Percentiles rank a stretch among this genome's conserved stretches.
Conservation (phyloP, 2,329 filamentous ascomycete genomes). For the Ophiostoma sp. region DNA sequence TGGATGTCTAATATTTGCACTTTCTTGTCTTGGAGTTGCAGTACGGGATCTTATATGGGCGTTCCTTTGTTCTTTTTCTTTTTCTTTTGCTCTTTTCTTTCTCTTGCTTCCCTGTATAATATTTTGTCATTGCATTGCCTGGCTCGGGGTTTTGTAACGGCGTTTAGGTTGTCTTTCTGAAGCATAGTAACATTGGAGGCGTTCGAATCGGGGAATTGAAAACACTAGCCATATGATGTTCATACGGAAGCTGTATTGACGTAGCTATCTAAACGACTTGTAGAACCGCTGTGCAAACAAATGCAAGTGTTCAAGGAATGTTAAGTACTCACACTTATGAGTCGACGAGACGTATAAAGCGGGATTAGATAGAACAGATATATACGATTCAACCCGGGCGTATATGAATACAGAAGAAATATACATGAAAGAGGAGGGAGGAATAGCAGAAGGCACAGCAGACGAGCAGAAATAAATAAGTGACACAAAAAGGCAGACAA, state of each 20-base stretch:
- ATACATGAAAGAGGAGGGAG: background rate
- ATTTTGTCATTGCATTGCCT: background rate
- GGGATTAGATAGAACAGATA: background rate
- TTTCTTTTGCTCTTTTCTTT: background rate
- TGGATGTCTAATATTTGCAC: background rate
- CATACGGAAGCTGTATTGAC: too few species aligned
- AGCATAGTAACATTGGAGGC: background rate
- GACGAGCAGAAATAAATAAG: background rate
- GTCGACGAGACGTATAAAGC: background rate
- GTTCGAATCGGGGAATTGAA: background rate
- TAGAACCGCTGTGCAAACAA: too few species aligned
- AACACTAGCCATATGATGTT: background rate
- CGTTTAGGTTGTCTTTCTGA: background rate
- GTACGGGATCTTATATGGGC: background rate
- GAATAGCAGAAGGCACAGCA: background rate
- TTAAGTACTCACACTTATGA: background rate
- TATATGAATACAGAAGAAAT: background rate
- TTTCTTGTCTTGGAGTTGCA: background rate
- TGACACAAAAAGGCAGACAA: background rate
- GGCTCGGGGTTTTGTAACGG: too few species aligned
- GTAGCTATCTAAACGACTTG: too few species aligned
- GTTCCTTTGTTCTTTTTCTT: background rate
- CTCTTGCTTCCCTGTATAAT: background rate
- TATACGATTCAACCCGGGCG: background rate
- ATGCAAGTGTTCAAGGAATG: too few species aligned